Evolutionary conservation across 306 rosid species (phyloP).

Genomic region (Biancaea sappan): DNA sequence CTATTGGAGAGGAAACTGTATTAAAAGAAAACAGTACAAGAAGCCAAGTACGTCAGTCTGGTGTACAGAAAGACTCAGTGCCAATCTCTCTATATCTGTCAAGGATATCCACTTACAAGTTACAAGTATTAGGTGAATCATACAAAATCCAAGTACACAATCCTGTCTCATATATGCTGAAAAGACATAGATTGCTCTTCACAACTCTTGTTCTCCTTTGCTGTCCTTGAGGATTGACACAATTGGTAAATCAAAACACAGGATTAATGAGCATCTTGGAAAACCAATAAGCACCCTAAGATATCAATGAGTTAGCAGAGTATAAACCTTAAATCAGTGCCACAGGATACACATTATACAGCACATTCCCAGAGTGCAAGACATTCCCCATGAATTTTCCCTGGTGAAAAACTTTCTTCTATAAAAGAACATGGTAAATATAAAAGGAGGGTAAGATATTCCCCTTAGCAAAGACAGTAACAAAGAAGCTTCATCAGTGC

Average conservation of each 20-base stretch:
- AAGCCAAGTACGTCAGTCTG: too few species aligned
- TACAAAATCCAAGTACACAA: not conserved
- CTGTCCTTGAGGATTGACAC: not conserved
- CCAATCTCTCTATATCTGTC: not conserved
- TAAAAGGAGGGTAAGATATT: too few species aligned
- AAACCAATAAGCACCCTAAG: not conserved
- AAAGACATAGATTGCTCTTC: not conserved
- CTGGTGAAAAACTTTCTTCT: too few species aligned
- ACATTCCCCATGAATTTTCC: not conserved
- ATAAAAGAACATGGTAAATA: too few species aligned
- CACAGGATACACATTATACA: not conserved
- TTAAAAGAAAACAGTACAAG: not conserved
- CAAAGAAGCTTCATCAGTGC: too few species aligned
- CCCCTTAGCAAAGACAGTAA: too few species aligned
- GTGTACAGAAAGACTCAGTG: not conserved
- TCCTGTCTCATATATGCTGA: not conserved
- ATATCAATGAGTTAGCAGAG: too few species aligned
- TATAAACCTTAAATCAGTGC: too few species aligned
- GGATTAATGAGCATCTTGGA: not conserved
- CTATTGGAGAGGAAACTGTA: slow-evolving; percentile 9
- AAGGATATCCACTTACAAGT: not conserved
- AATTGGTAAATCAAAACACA: not conserved
- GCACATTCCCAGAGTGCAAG: not conserved
- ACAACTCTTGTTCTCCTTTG: not conserved
- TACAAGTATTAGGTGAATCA: not conserved